Base-by-base conservation (phyloP, 148 eudicot genomes). In the Linanthus parryae region DNA sequence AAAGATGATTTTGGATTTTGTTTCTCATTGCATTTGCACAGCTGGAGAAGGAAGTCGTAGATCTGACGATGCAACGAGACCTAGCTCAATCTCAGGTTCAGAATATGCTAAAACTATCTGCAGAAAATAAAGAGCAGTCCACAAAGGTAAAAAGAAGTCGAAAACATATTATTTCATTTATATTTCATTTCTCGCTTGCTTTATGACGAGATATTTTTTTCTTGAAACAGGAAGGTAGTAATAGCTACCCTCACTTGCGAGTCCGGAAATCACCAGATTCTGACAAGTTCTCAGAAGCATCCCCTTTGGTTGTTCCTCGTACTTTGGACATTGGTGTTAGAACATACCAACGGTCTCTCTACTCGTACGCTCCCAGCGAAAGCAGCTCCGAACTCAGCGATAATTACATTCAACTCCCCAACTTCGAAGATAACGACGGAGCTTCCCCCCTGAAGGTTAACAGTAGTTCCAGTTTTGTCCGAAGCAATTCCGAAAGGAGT, bases 351-450 rank as follows among this genome's bases (percentile, higher is more conserved):
- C 44, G 52, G 52, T 64, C 70, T 48, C 66, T 44, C 11, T 75
- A 63, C 53, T 77, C 95, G 47, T 76, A 60, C 35, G 72, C 68
- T 56, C 88, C 68, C 48, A 79, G 91, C 49, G 63, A 56, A 19
- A 73, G 71, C 59, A 81, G 83, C 62, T 78, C 76, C 60, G 85
- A 84, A n/a, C n/a, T n/a, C n/a, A n/a, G n/a, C n/a, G 85, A 75
- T 55, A 70, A 76, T 54, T 66, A 68, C 58, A 56, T 71, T 29
- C 56, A 44, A 38, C 53, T 60, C 49, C 73, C 80, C 12, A 81
- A 78, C 52, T 68, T 54, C 45, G 82, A 79, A 33, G 81, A 75
- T n/a, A n/a, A n/a, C n/a, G n/a, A n/a, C n/a, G n/a, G 62, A 68
- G 67, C 49, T 56, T 56, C 47, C 56, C 68, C 65, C 61, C 70